phyloP scores from a whole-genome alignment of 2,329 filamentous ascomycete species.

The Venturiaceae sp. region DNA sequence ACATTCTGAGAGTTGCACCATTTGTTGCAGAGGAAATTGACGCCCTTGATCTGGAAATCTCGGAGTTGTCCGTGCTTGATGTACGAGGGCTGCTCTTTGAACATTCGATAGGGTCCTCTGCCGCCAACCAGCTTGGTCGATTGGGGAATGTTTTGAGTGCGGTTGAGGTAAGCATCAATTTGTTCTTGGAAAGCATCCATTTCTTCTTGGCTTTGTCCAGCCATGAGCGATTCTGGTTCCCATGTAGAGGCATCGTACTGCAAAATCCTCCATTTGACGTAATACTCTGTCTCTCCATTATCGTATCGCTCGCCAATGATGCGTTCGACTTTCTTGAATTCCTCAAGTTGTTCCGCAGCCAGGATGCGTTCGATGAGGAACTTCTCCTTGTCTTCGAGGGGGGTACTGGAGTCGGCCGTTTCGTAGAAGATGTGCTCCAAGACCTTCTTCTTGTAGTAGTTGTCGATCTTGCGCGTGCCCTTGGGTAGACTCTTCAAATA shows the following conservation, averaged over 20 bases:
- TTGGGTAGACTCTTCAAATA: slow-evolving; percentile 60
- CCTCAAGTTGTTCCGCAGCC: slow-evolving; percentile 76
- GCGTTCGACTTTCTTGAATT: slow-evolving; percentile 87
- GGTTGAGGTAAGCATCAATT: slow-evolving; percentile 85
- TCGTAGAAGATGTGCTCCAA: slow-evolving; percentile 56
- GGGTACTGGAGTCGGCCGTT: slow-evolving; percentile 61
- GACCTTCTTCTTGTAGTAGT: slow-evolving; percentile 82
- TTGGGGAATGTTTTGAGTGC: slow-evolving; percentile 67
- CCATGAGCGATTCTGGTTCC: slow-evolving; percentile 71
- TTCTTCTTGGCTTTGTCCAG: slow-evolving; percentile 70
- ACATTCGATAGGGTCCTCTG: slow-evolving; percentile 47
- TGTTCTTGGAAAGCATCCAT: slow-evolving; percentile 88
- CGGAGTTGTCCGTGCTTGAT: slow-evolving; percentile 77
- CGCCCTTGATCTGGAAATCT: slow-evolving; percentile 84
- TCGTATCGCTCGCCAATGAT: slow-evolving; percentile 77
- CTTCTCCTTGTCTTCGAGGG: slow-evolving; percentile 81
- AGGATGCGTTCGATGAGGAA: slow-evolving; percentile 93
- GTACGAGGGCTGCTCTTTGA: slow-evolving; percentile 77
- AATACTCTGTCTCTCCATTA: slow-evolving; percentile 78
- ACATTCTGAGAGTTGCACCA: slow-evolving; percentile 94
- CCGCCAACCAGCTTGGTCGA: slow-evolving; percentile 70
- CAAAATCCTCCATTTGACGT: slow-evolving; percentile 73
- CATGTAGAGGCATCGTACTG: slow-evolving; percentile 93
- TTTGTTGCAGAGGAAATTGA: slow-evolving; percentile 94
- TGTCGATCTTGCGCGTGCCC: slow-evolving; percentile 82